These are phyloP conservation scores for Avena sativa DNA, from an alignment of 176 grass and related monocot genomes.

Conservation along the genomic window DNA sequence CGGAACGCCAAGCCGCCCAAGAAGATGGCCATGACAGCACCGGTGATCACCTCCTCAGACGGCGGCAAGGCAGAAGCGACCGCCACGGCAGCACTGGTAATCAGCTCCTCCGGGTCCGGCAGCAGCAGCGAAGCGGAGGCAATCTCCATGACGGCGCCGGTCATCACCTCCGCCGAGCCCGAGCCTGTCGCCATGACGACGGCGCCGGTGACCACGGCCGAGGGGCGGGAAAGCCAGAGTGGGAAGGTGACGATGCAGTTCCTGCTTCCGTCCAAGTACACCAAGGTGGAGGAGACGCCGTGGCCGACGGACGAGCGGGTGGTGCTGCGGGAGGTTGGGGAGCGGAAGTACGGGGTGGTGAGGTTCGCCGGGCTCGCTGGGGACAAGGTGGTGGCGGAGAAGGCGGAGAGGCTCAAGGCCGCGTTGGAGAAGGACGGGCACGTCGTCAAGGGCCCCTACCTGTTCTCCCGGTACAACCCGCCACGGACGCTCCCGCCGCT, in stretches of 20 bases:
- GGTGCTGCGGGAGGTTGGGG: constrained; percentile 60
- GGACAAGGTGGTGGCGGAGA: constrained; percentile 68
- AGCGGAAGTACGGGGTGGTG: constrained; percentile 67
- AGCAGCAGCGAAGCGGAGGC: constrained; percentile 39
- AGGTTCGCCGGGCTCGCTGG: constrained; percentile 67
- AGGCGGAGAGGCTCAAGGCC: constrained; percentile 62
- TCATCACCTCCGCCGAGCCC: constrained; percentile 62
- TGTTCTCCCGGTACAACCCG: constrained; percentile 82
- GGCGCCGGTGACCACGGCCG: constrained; percentile 66
- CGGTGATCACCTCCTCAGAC: constrained; percentile 54
- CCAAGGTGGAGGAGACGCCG: constrained; percentile 66
- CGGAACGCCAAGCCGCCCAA: constrained; percentile 74
- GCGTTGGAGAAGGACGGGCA: constrained; percentile 73
- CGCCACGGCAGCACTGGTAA: constrained; percentile 74
- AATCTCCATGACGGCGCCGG: constrained; percentile 84
- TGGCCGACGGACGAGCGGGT: constrained; percentile 74
- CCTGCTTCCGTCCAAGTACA: constrained; percentile 80
- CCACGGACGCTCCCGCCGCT: constrained; percentile 79
- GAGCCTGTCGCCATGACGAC: constrained; percentile 75
- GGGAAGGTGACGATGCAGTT: constrained; percentile 76
- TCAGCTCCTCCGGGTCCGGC: constrained; percentile 42
- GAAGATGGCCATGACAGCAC: constrained; percentile 86
- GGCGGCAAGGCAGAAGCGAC: constrained; percentile 45
- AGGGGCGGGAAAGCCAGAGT: background rate
- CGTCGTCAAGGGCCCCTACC: constrained; percentile 51